These are phyloP conservation scores for Calonectria pauciramosa DNA, from an alignment of 2,329 filamentous ascomycete genomes.

Conservation along the genomic window DNA sequence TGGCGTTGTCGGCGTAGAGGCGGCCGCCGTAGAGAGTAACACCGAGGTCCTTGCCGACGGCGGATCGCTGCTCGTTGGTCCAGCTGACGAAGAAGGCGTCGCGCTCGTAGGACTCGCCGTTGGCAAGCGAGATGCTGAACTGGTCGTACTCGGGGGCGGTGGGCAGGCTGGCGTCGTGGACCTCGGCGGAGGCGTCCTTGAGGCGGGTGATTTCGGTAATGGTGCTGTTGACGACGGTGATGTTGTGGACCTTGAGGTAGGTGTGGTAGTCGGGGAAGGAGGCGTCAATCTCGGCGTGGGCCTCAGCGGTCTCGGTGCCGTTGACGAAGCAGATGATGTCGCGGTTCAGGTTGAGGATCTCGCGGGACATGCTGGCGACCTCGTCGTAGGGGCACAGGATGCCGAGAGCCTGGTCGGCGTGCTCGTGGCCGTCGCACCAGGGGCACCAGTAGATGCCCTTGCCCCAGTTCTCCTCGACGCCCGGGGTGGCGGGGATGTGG, in stretches of 20 bases:
- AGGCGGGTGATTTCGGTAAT: slow-evolving; percentile 64
- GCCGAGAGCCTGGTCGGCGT: slow-evolving; percentile 70
- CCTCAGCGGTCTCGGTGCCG: slow-evolving; percentile 66
- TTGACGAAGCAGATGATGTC: slow-evolving; percentile 72
- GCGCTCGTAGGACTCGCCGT: slow-evolving; percentile 60
- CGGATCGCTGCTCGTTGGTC: slow-evolving; percentile 61
- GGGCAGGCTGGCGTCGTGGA: slow-evolving; percentile 57
- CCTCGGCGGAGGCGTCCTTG: slow-evolving; percentile 52
- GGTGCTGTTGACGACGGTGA: slow-evolving; percentile 69
- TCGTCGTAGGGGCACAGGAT: slow-evolving; percentile 62
- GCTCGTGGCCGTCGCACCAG: slow-evolving; percentile 75
- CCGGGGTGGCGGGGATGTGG: slow-evolving; percentile 67
- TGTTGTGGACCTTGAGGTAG: slow-evolving; percentile 64
- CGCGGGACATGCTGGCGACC: slow-evolving; percentile 60
- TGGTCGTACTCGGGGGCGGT: slow-evolving; percentile 65
- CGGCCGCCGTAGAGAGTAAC: slow-evolving; percentile 60
- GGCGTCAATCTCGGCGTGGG: slow-evolving; percentile 53
- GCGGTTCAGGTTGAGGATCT: slow-evolving; percentile 67
- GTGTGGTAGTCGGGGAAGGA: slow-evolving; percentile 59
- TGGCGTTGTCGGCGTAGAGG: slow-evolving; percentile 56
- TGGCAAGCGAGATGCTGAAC: slow-evolving; percentile 67
- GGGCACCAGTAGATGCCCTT: slow-evolving; percentile 74
- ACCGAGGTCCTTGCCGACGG: slow-evolving; percentile 61
- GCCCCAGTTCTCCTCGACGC: slow-evolving; percentile 68
- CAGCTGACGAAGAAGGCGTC: slow-evolving; percentile 67